Conservation (phyloP, 805 yeast species). For the Saturnispora sekii region DNA sequence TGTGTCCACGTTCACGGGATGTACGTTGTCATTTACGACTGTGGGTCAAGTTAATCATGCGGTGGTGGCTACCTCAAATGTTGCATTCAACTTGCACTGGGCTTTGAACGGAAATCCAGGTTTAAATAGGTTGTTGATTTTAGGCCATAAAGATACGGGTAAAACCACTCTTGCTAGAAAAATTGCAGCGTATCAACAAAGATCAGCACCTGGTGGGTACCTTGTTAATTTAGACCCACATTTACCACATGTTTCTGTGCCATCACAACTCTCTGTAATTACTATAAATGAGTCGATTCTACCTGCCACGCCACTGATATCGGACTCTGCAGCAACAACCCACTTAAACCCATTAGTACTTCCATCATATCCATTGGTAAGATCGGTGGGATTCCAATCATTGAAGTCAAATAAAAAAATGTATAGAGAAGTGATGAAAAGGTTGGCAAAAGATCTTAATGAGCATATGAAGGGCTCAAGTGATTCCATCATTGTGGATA, state of each 20-base stretch:
- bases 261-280: constrained; percentile 74
- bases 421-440: not conserved
- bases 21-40: constrained; percentile 63
- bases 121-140: constrained; percentile 41
- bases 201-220: constrained; percentile 53
- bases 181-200: constrained; percentile 65
- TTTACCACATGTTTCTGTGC: constrained; percentile 42
- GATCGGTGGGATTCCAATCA: constrained; percentile 2
- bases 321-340: constrained; percentile 5
- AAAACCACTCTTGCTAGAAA: constrained; percentile 68
- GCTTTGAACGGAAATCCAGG: constrained; percentile 2
- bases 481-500: constrained; percentile 61
- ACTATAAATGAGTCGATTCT: not conserved
- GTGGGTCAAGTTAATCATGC: constrained; percentile 51
- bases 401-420: constrained; percentile 1
- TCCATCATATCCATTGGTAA: not conserved
- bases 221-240: constrained; percentile 72
- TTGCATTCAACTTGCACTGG: constrained; percentile 6
- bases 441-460: constrained; percentile 3
- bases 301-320: not conserved
- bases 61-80: constrained; percentile 15
- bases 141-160: constrained; percentile 70
- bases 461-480: constrained; percentile 32
- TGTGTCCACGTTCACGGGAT: constrained; percentile 39
- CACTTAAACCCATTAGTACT: constrained; percentile 1